Base-by-base conservation (phyloP, 1,139 yeast species). In the Nadsonia commutata region DNA sequence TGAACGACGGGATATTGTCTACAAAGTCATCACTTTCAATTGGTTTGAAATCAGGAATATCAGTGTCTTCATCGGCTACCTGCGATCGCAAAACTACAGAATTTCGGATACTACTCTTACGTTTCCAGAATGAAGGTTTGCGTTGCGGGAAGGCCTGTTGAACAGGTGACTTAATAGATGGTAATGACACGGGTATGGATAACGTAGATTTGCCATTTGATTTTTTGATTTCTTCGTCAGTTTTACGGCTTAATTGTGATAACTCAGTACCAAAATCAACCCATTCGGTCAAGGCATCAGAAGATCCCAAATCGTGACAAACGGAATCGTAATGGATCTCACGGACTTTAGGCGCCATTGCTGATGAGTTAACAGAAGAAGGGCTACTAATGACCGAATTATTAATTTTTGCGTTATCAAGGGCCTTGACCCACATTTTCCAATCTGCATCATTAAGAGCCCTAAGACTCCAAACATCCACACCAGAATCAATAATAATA, bases 401-500 rank as follows among this genome's bases (percentile, higher is more conserved):
- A 40, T 13, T 18, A 5, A 9, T 22, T 18, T 39, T 16, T 22
- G 21, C 38, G 7, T 17, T n/a, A 40, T 38, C 40, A 36, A 33
- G 27, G 20, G 43, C 20, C 36, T 39, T 38, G 20, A 82, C 75
- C 98, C 98, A 90, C 8, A 76, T 70, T 39, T 74, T 71, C 69
- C 86, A 90, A 51, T 83, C 90, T 3, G 69, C 67, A 16, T 62
- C 62, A 45, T 71, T 76, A 39, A 71, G 64, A 0, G 96, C 84
- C 53, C 81, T 82, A 50, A 90, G 67, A 41, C 76, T 78, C 98
- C 98, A 90, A 16, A 84, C 78, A 58, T 90, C 98, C 78, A 90
- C 80, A 2, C 98, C 98, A 0, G 96, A 85, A 59, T 90, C 97
- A 49, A 90, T 72, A 43, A 81, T 79, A 41, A 90, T 77, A 53